Evolutionary conservation across 2,329 filamentous ascomycete genomes (phyloP).

Genomic region (Furcasterigmium sp.): DNA sequence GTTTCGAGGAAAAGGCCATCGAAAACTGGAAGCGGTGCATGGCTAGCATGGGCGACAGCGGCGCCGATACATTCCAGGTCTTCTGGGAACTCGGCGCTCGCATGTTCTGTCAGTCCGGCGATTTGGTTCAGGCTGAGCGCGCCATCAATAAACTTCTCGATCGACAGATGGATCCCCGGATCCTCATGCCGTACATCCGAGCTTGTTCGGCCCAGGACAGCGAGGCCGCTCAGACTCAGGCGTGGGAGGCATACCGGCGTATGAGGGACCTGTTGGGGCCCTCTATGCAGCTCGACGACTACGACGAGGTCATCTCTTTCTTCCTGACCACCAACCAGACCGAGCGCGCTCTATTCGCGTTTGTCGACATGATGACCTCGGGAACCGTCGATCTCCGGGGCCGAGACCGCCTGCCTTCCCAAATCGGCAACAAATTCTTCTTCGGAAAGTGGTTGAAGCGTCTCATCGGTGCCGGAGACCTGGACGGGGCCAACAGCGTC

Average conservation of each 20-base stretch:
- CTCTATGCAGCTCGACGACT: slow-evolving; percentile 65
- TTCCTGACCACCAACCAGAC: slow-evolving; percentile 63
- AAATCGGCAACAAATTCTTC: slow-evolving; percentile 69
- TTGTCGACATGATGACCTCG: slow-evolving; percentile 84
- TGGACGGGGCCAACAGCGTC: slow-evolving; percentile 67
- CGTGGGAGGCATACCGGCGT: slow-evolving; percentile 63
- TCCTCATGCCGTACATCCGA: slow-evolving; percentile 64
- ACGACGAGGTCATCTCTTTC: slow-evolving; percentile 66
- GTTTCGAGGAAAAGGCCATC: slow-evolving; percentile 54
- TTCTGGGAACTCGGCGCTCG: slow-evolving; percentile 63
- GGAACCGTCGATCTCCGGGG: slow-evolving; percentile 44
- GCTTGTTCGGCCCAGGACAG: slow-evolving; percentile 53
- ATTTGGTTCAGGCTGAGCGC: slow-evolving; percentile 53
- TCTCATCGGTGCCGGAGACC: slow-evolving; percentile 66
- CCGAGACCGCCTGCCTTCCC: slow-evolving; percentile 35
- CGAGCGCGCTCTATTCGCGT: slow-evolving; percentile 67
- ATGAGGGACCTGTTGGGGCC: slow-evolving; percentile 56
- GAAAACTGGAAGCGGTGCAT: slow-evolving; percentile 59
- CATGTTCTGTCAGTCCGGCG: slow-evolving; percentile 54
- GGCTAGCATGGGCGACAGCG: slow-evolving; percentile 41
- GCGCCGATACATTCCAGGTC: slow-evolving; percentile 38
- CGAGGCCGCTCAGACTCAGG: slow-evolving; percentile 43
- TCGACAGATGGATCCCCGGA: slow-evolving; percentile 43
- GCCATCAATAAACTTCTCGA: slow-evolving; percentile 50
- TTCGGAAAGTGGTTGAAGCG: slow-evolving; percentile 86